Evolutionary conservation across 23 red algal species (phyloP).

Genomic region (Chondrus crispus): DNA sequence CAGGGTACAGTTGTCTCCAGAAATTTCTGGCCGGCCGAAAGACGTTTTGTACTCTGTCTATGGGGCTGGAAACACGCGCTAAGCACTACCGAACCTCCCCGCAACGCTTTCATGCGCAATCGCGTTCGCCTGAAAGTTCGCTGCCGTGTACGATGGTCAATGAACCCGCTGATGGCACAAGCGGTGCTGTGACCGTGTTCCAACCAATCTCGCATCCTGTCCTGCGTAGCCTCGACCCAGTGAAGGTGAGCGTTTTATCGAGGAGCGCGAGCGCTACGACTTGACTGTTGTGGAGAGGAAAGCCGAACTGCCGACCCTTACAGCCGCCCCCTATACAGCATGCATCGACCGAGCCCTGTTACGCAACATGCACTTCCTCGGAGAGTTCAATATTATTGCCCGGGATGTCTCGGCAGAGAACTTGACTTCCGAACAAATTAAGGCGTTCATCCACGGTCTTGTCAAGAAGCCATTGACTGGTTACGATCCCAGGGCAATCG

Average conservation of each 20-base stretch:
- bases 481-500: background rate
- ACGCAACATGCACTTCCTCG: background rate
- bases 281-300: background rate
- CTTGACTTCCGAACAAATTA: background rate
- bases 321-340: background rate
- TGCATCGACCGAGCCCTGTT: background rate
- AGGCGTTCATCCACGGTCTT: background rate
- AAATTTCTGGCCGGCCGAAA: no score
- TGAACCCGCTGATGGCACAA: no score
- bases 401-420: background rate
- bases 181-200: background rate
- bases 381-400: background rate
- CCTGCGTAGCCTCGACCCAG: background rate
- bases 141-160: no score
- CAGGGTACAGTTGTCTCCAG: no score
- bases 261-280: constrained; percentile 3
- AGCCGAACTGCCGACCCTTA: background rate
- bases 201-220: background rate
- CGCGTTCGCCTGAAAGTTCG: no score
- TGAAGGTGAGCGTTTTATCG: background rate
- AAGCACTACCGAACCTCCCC: no score
- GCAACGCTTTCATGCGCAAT: no score
- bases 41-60: no score
- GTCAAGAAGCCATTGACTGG: background rate
- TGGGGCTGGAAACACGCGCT: no score